A percentile compares a stretch with the other conserved stretches of the same genome.
Conservation (phyloP, 306 rosid genomes). For the Vigna hirtella region DNA sequence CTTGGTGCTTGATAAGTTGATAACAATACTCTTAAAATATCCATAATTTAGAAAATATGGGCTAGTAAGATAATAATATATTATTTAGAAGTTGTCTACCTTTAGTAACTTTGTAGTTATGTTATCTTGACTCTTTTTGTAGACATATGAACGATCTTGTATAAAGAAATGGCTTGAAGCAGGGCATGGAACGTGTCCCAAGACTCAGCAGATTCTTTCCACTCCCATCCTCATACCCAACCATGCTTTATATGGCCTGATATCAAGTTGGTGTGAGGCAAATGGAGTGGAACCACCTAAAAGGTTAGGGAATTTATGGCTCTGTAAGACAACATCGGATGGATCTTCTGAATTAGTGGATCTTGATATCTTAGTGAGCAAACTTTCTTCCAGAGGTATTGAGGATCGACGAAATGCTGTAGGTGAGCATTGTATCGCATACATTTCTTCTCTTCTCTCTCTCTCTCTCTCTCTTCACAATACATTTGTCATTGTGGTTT, state of each 20-base stretch:
- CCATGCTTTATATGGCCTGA: slow-evolving; percentile 77
- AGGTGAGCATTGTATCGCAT: slow-evolving; percentile 53
- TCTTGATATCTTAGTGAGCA: slow-evolving; percentile 64
- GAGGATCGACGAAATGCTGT: slow-evolving; percentile 73
- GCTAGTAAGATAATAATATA: background rate
- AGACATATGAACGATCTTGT: slow-evolving; percentile 92
- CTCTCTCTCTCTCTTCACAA: background rate
- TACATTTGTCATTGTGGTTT: slow-evolving; percentile 15
- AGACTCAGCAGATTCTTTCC: slow-evolving; percentile 75
- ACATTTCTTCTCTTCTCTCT: background rate
- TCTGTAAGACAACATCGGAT: slow-evolving; percentile 53
- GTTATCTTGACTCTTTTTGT: slow-evolving; percentile 40
- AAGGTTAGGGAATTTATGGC: slow-evolving; percentile 59
- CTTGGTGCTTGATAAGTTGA: background rate
- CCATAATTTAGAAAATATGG: background rate
- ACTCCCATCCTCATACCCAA: slow-evolving; percentile 73
- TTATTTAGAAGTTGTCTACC: background rate
- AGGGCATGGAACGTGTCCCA: slow-evolving; percentile 89
- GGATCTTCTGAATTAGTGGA: slow-evolving; percentile 65
- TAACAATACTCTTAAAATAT: background rate
- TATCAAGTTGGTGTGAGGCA: slow-evolving; percentile 84
- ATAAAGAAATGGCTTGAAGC: slow-evolving; percentile 89
- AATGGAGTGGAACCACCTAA: slow-evolving; percentile 81
- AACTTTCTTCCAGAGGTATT: slow-evolving; percentile 58
- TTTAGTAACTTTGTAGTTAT: slow-evolving; percentile 33